phyloP scores from a whole-genome alignment of 805 yeast species.

The Metahyphopichia silvanorum region DNA sequence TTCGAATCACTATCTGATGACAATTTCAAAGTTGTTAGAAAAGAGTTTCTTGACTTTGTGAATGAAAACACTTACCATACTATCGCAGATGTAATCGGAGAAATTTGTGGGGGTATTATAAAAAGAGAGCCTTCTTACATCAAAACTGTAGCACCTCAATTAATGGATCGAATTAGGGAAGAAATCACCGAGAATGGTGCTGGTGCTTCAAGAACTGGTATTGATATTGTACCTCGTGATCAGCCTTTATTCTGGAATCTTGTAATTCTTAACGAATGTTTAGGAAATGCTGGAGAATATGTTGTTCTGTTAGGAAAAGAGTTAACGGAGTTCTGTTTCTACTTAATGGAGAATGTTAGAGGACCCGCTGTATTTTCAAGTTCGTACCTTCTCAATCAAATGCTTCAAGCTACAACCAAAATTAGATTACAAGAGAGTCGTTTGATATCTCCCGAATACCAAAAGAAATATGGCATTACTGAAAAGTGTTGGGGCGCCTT shows the following conservation, averaged over 20 bases:
- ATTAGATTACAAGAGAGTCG: slow-evolving; percentile 57
- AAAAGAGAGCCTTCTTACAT: slow-evolving; percentile 57
- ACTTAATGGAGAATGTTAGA: slow-evolving; percentile 45
- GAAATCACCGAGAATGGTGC: slow-evolving; percentile 80
- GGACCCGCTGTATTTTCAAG: slow-evolving; percentile 65
- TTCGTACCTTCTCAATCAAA: slow-evolving; percentile 63
- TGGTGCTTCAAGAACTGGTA: slow-evolving; percentile 64
- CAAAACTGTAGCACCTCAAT: slow-evolving; percentile 38
- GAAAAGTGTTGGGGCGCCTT: slow-evolving; percentile 74
- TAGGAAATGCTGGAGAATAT: slow-evolving; percentile 62
- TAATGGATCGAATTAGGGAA: slow-evolving; percentile 51
- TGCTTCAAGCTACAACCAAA: slow-evolving; percentile 60
- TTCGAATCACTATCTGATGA: slow-evolving; percentile 61
- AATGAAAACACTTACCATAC: slow-evolving; percentile 57
- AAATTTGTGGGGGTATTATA: slow-evolving; percentile 68
- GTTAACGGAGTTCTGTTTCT: slow-evolving; percentile 43
- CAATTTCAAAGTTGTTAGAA: slow-evolving; percentile 44
- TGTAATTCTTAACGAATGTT: slow-evolving; percentile 63
- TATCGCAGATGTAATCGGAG: slow-evolving; percentile 64
- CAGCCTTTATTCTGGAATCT: slow-evolving; percentile 70
- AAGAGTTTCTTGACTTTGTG: slow-evolving; percentile 53
- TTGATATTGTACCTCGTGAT: slow-evolving; percentile 74
- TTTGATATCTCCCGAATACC: slow-evolving; percentile 47
- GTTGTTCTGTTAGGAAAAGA: slow-evolving; percentile 44
- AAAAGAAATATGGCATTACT: slow-evolving; percentile 31